Percentiles rank a stretch among this genome's conserved stretches.
Evolutionary conservation across 2,329 filamentous ascomycete genomes (phyloP).

Genomic region (Curvularia sp.): DNA sequence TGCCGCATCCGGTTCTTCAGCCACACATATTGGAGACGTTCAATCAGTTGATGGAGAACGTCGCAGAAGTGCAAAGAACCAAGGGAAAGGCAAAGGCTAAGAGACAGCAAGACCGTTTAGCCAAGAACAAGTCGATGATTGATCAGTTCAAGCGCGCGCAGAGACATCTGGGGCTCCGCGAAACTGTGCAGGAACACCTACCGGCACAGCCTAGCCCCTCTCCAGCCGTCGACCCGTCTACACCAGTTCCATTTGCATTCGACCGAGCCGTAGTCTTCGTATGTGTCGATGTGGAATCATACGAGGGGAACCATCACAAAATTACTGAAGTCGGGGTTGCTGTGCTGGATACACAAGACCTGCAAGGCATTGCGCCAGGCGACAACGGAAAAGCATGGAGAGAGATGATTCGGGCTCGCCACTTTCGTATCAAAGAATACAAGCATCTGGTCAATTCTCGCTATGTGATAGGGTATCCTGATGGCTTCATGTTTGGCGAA

Average conservation of each 20-base stretch:
- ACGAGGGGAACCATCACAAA: constrained; percentile 69
- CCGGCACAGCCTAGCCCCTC: neutral
- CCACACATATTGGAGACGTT: constrained; percentile 57
- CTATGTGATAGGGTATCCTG: constrained; percentile 76
- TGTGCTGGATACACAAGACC: constrained; percentile 73
- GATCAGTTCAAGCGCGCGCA: constrained; percentile 70
- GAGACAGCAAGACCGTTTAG: constrained; percentile 58
- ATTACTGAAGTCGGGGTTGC: constrained; percentile 90
- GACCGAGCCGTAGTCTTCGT: constrained; percentile 70
- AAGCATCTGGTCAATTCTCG: constrained; percentile 68
- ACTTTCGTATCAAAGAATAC: constrained; percentile 79
- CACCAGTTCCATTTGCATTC: constrained; percentile 44
- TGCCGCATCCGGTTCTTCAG: constrained; percentile 38
- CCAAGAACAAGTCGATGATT: constrained; percentile 61
- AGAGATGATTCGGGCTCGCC: constrained; percentile 69
- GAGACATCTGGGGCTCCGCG: constrained; percentile 73
- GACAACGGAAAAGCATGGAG: constrained; percentile 71
- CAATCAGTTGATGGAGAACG: constrained; percentile 62
- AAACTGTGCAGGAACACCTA: constrained; percentile 21
- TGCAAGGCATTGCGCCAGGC: constrained; percentile 66
- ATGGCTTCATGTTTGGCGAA: constrained; percentile 74
- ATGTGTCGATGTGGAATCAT: constrained; percentile 82
- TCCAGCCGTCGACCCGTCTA: constrained; percentile 29
- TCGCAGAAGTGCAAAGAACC: constrained; percentile 59
- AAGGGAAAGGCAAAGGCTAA: constrained; percentile 59